Evolutionary conservation across 805 yeast species (phyloP).

Genomic region (Cyberlindnera misumaiensis): DNA sequence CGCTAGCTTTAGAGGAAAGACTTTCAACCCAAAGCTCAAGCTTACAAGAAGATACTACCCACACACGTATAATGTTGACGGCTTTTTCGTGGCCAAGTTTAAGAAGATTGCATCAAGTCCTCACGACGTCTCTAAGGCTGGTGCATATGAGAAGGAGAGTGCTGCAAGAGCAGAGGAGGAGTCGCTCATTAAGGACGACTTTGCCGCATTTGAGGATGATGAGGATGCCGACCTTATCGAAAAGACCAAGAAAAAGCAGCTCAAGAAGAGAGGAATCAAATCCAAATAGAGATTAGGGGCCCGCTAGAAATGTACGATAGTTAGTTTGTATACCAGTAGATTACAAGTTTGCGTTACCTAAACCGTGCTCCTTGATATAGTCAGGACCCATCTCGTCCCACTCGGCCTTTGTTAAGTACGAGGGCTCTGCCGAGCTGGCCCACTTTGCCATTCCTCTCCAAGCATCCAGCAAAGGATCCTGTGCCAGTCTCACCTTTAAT

Average conservation of each 20-base stretch:
- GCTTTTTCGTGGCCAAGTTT: slow-evolving; percentile 96
- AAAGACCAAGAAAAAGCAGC: slow-evolving; percentile 55
- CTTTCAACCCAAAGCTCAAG: slow-evolving; percentile 67
- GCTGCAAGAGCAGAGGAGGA: slow-evolving; percentile 71
- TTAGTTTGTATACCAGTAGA: too few species aligned
- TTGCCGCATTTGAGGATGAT: slow-evolving; percentile 71
- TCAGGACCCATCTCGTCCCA: slow-evolving; percentile 88
- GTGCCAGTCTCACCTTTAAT: slow-evolving; percentile 54
- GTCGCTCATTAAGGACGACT: slow-evolving; percentile 79
- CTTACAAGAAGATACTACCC: slow-evolving; percentile 96
- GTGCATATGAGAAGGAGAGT: slow-evolving; percentile 80
- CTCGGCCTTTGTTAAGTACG: slow-evolving; percentile 59
- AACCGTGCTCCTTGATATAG: slow-evolving; percentile 77
- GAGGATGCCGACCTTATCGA: slow-evolving; percentile 70
- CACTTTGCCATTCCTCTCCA: slow-evolving; percentile 94
- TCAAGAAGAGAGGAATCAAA: slow-evolving; percentile 68
- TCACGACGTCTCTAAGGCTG: slow-evolving; percentile 78
- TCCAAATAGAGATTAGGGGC: too few species aligned
- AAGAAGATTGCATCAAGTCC: slow-evolving; percentile 84
- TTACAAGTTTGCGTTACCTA: slow-evolving; percentile 46
- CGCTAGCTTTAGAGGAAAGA: slow-evolving; percentile 88
- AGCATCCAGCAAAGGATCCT: slow-evolving; percentile 69
- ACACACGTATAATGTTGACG: slow-evolving; percentile 97
- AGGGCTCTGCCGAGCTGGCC: slow-evolving; percentile 41
- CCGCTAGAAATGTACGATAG: too few species aligned